Base-by-base conservation (phyloP, 768 basidiomycete genomes). In the Kwoniella sp. region DNA sequence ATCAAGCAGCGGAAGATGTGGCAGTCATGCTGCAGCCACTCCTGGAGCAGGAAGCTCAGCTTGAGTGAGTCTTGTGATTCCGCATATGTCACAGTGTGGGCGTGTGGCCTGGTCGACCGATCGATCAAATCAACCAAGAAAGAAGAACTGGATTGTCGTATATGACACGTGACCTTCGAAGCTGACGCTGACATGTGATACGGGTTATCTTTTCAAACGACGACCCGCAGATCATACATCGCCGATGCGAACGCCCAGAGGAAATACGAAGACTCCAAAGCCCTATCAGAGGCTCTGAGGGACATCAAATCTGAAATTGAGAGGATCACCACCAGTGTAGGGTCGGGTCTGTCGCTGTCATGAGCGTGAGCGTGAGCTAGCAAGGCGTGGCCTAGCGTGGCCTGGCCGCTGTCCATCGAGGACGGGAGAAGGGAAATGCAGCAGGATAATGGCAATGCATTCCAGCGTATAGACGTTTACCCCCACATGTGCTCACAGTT, bases 231-330 rank as follows among this genome's bases (percentile, higher is more conserved):
- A 47, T 85, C 87, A 1, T 97, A 93, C 74, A 87, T 98, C 8
- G 88, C 90, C 70, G 93, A 97, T 78, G 95, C 95, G 5, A 89
- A 88, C 80, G 85, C 87, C 1, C 89, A 89, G 71, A 85, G 95
- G 48, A 98, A 98, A 82, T 97, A 98, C 69, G 95, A 98, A 80
- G 96, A 99, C 75, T 90, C 90, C 15, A 90, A 90, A 80, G 90
- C 89, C 2, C 82, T 99, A 67, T 88, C 90, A 76, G 78, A 82
- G 31, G 94, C 89, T 78, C 79, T 97, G 56, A 84, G 82, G 52
- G 95, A 98, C 82, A 91, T 99, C 61, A 84, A 89, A 69, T 83
- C 76, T 13, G 94, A 95, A 83, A 93, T 97, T 56, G 87, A 88
- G 68, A 86, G 85, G 74, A 84, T 93, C 20, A 74, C 73, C 5